Conservation (phyloP, 73 alveolate genomes). For the Uronychia binucleata region DNA sequence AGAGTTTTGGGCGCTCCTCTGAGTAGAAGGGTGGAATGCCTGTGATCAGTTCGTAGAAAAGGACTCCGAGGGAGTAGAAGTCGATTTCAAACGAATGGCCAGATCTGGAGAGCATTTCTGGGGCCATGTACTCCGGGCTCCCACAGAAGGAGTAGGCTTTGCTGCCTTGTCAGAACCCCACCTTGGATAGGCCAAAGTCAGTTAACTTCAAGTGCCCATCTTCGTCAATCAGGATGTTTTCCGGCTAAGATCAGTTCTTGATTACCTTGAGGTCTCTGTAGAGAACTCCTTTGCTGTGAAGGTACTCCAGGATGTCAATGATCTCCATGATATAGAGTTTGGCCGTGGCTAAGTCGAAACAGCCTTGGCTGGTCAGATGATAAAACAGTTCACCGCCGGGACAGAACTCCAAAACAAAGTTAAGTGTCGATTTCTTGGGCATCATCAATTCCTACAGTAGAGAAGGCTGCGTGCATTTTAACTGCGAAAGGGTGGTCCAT, state of each 20-base stretch:
- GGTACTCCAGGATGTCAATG: slow-evolving; percentile 52
- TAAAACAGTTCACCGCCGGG: slow-evolving; percentile 70
- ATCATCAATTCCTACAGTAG: slow-evolving; percentile 7
- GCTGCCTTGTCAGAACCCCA: slow-evolving; percentile 67
- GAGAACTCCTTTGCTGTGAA: slow-evolving; percentile 49
- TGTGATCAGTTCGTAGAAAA: slow-evolving; percentile 89
- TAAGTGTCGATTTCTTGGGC: slow-evolving; percentile 8
- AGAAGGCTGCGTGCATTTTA: slow-evolving; percentile 75
- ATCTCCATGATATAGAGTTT: slow-evolving; percentile 64
- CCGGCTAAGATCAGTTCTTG: slow-evolving; percentile 66
- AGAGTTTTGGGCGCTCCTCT: slow-evolving; percentile 54
- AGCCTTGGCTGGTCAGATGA: slow-evolving; percentile 48
- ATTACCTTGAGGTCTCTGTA: slow-evolving; percentile 68
- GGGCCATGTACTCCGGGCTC: slow-evolving; percentile 94
- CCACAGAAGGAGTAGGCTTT: slow-evolving; percentile 89
- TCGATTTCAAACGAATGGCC: slow-evolving; percentile 90
- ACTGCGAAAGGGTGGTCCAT: slow-evolving; percentile 72
- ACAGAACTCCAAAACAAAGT: slow-evolving; percentile 54
- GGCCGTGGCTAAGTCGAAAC: slow-evolving; percentile 69
- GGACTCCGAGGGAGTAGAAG: slow-evolving; percentile 91
- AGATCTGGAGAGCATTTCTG: slow-evolving; percentile 89
- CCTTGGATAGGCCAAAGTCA: slow-evolving; percentile 94
- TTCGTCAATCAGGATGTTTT: slow-evolving; percentile 86
- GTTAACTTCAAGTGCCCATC: slow-evolving; percentile 93
- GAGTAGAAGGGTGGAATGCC: slow-evolving; percentile 95